Evolutionary conservation across 1,139 yeast species (phyloP).

Genomic region (Geotrichum siamense): DNA sequence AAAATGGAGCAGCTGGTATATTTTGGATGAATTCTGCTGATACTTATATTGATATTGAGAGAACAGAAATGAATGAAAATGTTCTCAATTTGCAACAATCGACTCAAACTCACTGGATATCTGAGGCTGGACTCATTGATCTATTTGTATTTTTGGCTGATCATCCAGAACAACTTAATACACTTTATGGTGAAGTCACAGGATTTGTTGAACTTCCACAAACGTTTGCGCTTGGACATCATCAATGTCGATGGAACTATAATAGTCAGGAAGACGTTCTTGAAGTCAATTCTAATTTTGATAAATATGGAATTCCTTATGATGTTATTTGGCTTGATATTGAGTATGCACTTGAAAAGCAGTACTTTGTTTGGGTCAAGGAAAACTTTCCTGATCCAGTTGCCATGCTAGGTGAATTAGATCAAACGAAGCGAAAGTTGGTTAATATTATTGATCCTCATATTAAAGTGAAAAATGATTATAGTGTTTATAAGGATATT

Average conservation of each 20-base stretch:
- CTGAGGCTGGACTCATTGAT: constrained; percentile 82
- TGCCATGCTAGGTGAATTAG: constrained; percentile 56
- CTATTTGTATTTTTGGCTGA: constrained; percentile 61
- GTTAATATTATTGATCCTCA: constrained; percentile 92
- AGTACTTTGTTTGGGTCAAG: constrained; percentile 86
- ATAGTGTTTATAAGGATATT: constrained; percentile 53
- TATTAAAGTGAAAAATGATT: constrained; percentile 52
- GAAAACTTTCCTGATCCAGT: constrained; percentile 69
- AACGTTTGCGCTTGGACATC: constrained; percentile 76
- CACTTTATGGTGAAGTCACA: constrained; percentile 61
- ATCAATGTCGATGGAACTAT: constrained; percentile 97
- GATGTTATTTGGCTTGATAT: constrained; percentile 95
- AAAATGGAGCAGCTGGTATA: constrained; percentile 57
- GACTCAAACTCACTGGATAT: constrained; percentile 74
- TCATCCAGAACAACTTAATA: constrained; percentile 52
- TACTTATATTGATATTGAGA: constrained; percentile 70
- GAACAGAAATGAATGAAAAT: constrained; percentile 26
- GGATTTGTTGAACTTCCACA: constrained; percentile 77
- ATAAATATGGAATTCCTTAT: constrained; percentile 67
- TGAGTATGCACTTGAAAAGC: constrained; percentile 79
- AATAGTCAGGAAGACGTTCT: constrained; percentile 80
- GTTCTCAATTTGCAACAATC: constrained; percentile 15
- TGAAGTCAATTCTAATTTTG: constrained; percentile 62
- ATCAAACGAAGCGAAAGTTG: constrained; percentile 66
- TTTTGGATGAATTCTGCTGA: constrained; percentile 95